Conservation (phyloP, 495 filamentous ascomycete genomes). For the Hyaloscypha hepaticicola region DNA sequence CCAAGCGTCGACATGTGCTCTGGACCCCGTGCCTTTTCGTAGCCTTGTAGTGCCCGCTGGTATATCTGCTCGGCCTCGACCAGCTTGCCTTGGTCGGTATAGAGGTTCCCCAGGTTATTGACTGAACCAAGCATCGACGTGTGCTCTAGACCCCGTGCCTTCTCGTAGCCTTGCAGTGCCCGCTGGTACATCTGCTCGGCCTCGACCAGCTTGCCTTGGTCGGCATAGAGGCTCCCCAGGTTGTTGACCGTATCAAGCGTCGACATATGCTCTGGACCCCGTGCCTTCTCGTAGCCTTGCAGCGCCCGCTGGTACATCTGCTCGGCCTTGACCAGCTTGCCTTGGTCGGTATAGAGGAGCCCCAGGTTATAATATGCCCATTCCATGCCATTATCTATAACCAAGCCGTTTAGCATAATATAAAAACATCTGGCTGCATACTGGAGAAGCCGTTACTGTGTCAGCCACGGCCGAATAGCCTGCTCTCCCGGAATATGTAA, state of each 20-base stretch:
- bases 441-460: no score
- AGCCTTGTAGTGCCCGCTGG: constrained; percentile 35
- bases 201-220: constrained; percentile 32
- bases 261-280: constrained; percentile 38
- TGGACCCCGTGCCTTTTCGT: constrained; percentile 37
- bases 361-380: constrained; percentile 30
- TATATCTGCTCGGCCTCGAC: constrained; percentile 35
- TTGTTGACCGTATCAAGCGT: constrained; percentile 37
- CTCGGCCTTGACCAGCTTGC: constrained; percentile 24
- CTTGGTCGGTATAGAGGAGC: constrained; percentile 26
- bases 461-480: no score
- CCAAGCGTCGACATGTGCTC: constrained; percentile 41
- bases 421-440: constrained; percentile 12
- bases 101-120: no score
- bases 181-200: constrained; percentile 35
- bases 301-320: constrained; percentile 38
- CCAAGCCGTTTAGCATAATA: constrained; percentile 38
- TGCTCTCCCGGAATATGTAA: no score
- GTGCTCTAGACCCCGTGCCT: no score
- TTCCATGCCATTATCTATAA: constrained; percentile 38
- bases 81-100: no score
- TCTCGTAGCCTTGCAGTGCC: constrained; percentile 39
- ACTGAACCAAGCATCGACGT: no score
- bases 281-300: constrained; percentile 36
- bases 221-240: constrained; percentile 30